Evolutionary conservation across 2,329 filamentous ascomycete species (phyloP).

Genomic region (Cladosporium velox): DNA sequence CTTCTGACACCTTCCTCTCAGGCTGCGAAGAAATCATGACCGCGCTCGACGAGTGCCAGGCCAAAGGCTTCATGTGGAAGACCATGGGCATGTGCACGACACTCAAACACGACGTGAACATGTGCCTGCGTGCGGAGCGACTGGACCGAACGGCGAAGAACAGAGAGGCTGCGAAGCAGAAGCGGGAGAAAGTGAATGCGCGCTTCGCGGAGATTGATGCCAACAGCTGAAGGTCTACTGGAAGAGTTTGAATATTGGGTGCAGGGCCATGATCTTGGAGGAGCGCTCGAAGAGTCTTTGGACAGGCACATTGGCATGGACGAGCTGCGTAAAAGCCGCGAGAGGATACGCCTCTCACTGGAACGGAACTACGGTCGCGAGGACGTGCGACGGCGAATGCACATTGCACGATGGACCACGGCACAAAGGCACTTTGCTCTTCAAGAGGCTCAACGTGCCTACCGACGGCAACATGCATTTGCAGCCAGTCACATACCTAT

Average conservation of each 20-base stretch:
- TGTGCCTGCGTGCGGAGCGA: conserved; percentile 80
- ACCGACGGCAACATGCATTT: background rate
- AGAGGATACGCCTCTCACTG: background rate
- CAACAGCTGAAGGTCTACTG: conserved; percentile 55
- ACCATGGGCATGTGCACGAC: conserved; percentile 86
- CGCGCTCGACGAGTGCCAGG: conserved; percentile 93
- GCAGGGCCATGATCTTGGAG: background rate
- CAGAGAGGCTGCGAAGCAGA: conserved; percentile 66
- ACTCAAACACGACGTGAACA: conserved; percentile 79
- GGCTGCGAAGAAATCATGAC: conserved; percentile 94
- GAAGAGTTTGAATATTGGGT: background rate
- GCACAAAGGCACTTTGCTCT: background rate
- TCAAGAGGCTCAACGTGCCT: background rate
- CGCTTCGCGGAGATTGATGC: conserved; percentile 78
- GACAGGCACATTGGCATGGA: background rate
- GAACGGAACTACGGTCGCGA: background rate
- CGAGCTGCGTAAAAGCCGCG: background rate
- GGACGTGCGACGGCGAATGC: background rate
- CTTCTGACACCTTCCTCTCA: conserved; percentile 43
- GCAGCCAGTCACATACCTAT: background rate
- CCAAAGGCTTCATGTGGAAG: conserved; percentile 88
- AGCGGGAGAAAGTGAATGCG: conserved; percentile 72
- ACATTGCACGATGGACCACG: background rate
- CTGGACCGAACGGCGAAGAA: conserved; percentile 76
- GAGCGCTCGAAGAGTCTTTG: background rate